A percentile compares a stretch with the other conserved stretches of the same genome.
phyloP scores from a whole-genome alignment of 2,329 filamentous ascomycete species.

The Stagonosporopsis cucurbitacearum region DNA sequence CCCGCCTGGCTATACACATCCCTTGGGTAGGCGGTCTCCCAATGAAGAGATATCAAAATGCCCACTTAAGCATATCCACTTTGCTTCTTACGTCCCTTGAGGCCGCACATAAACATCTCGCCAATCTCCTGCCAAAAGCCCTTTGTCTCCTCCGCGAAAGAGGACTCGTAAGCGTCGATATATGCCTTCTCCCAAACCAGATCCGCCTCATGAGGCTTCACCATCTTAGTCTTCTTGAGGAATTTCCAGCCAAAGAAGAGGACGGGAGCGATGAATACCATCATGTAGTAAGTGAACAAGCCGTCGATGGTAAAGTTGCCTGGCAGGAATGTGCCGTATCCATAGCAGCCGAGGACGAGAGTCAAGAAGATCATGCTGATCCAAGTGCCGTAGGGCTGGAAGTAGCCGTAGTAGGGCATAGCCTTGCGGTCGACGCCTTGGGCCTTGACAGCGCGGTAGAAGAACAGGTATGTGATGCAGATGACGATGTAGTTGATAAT shows the following conservation, averaged over 20 bases:
- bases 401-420: slow-evolving; percentile 55
- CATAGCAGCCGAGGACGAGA: slow-evolving; percentile 26
- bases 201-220: slow-evolving; percentile 50
- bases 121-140: slow-evolving; percentile 39
- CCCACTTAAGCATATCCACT: slow-evolving; percentile 4
- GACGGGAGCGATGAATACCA: slow-evolving; percentile 30
- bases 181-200: slow-evolving; percentile 53
- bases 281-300: slow-evolving; percentile 55
- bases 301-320: slow-evolving; percentile 53
- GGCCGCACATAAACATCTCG: slow-evolving; percentile 26
- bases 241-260: slow-evolving; percentile 65
- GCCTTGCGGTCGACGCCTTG: slow-evolving; percentile 56
- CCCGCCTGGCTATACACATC: not conserved
- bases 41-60: not conserved
- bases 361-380: slow-evolving; percentile 24
- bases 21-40: not conserved
- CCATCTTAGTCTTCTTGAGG: slow-evolving; percentile 63
- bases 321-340: slow-evolving; percentile 52
- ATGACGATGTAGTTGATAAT: slow-evolving; percentile 53
- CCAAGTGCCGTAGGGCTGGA: slow-evolving; percentile 28
- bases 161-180: slow-evolving; percentile 48
- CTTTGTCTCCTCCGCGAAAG: slow-evolving; percentile 25
- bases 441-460: slow-evolving; percentile 55
- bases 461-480: slow-evolving; percentile 62
- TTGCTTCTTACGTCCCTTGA: slow-evolving; percentile 15